Conservation (phyloP, 805 yeast species). For the Pichia membranifaciens region DNA sequence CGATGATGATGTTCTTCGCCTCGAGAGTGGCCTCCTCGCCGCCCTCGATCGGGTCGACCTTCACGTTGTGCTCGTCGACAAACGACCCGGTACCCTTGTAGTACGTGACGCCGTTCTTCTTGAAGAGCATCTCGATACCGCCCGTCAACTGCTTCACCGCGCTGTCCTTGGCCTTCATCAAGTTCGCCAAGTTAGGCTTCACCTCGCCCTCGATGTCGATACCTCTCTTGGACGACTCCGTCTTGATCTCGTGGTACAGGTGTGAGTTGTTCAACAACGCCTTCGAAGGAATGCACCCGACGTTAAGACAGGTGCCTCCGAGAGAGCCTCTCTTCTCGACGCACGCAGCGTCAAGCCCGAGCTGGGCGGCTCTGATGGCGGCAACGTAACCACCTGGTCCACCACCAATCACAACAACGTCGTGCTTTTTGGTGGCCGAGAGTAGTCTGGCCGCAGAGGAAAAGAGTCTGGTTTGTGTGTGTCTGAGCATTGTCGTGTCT, state of each 20-base stretch:
- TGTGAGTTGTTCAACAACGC: constrained; percentile 93
- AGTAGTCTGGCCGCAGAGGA: constrained; percentile 23
- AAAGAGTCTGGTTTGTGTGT: constrained; percentile 2
- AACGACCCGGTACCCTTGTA: constrained; percentile 91
- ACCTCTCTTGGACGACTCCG: constrained; percentile 84
- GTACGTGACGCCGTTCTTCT: constrained; percentile 91
- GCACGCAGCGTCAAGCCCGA: constrained; percentile 92
- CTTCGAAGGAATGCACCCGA: constrained; percentile 98
- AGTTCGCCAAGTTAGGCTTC: constrained; percentile 62
- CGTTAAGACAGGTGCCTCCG: constrained; percentile 98
- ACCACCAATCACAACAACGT: constrained; percentile 93
- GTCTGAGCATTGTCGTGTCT: constrained; percentile 24
- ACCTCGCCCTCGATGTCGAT: constrained; percentile 73
- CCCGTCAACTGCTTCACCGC: constrained; percentile 85
- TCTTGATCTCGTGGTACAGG: constrained; percentile 79
- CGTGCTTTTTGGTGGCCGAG: constrained; percentile 52
- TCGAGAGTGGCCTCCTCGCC: constrained; percentile 63
- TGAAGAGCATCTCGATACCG: constrained; percentile 91
- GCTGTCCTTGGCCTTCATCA: constrained; percentile 89
- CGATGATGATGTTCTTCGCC: constrained; percentile 87
- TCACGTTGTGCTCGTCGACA: constrained; percentile 68
- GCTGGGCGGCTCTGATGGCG: constrained; percentile 97
- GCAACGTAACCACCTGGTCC: constrained; percentile 99
- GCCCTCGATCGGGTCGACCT: constrained; percentile 84
- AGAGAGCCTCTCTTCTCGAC: constrained; percentile 92